phyloP scores from a whole-genome alignment of 1,139 yeast species.

The Suhomyces atakaporum region DNA sequence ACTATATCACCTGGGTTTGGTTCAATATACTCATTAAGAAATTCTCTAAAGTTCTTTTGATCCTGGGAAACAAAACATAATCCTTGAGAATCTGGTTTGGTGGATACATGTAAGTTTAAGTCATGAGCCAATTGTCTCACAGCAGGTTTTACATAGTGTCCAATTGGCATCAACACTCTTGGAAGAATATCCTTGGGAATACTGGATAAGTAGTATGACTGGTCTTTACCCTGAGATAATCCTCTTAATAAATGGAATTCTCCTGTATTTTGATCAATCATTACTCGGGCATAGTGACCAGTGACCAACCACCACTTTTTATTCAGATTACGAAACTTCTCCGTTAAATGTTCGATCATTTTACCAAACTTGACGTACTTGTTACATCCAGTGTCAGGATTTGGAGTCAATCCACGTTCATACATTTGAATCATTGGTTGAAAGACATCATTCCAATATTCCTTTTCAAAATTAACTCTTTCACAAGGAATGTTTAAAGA shows the following conservation, averaged over 20 bases:
- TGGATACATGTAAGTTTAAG: conserved; percentile 59
- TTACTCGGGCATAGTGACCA: conserved; percentile 83
- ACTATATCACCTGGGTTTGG: conserved; percentile 77
- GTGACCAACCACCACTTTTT: conserved; percentile 82
- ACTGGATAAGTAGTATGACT: conserved; percentile 83
- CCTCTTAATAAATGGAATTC: conserved; percentile 60
- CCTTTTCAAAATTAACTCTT: conserved; percentile 80
- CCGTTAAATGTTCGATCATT: conserved; percentile 55
- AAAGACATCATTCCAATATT: conserved; percentile 91
- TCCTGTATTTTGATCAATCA: conserved; percentile 32
- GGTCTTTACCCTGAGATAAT: conserved; percentile 69
- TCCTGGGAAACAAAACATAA: conserved; percentile 85
- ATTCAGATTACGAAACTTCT: conserved; percentile 28
- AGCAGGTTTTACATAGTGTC: conserved; percentile 72
- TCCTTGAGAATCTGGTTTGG: conserved; percentile 92
- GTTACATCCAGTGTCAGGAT: conserved; percentile 92
- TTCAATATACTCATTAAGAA: conserved; percentile 70
- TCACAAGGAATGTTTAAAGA: conserved; percentile 68
- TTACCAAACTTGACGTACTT: conserved; percentile 83
- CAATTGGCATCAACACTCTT: conserved; percentile 73
- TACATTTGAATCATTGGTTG: conserved; percentile 85
- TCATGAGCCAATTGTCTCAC: conserved; percentile 67
- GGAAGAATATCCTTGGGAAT: conserved; percentile 50
- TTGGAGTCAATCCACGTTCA: conserved; percentile 78
- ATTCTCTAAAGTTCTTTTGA: conserved; percentile 71